These are phyloP conservation scores for Penicillium sp. DNA, from an alignment of 2,329 filamentous ascomycete species.

Conservation along the genomic window DNA sequence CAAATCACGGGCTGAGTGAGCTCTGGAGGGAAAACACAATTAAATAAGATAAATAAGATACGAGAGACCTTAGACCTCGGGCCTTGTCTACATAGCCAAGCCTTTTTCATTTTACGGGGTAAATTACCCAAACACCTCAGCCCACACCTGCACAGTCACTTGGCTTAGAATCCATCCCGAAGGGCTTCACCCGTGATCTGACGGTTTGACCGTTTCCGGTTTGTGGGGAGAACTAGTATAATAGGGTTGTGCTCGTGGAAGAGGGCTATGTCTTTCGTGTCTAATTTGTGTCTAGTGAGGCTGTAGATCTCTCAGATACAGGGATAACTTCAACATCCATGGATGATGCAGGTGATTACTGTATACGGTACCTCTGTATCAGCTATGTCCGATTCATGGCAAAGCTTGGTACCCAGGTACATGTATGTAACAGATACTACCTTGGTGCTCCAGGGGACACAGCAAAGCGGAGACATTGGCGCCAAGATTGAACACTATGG, in stretches of 20 bases:
- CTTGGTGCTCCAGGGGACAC: not conserved
- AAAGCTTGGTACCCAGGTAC: not conserved
- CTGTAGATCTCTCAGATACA: not conserved
- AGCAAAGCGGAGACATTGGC: slow-evolving; percentile 4
- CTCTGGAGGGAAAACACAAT: not conserved
- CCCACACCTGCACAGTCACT: not conserved
- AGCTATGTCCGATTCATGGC: not conserved
- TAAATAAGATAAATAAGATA: not conserved
- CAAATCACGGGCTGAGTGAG: not conserved
- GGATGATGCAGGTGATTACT: not conserved
- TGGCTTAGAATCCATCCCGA: not conserved
- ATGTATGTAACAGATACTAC: not conserved
- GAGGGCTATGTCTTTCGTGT: not conserved
- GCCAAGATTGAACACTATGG: not conserved
- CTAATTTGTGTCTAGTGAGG: not conserved
- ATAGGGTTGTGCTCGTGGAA: not conserved
- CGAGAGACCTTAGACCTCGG: not conserved
- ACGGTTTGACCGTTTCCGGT: not conserved
- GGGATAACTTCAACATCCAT: not conserved
- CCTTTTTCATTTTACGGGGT: not conserved
- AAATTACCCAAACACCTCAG: not conserved
- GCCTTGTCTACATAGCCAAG: not conserved
- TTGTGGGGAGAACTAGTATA: not conserved
- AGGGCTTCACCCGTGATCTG: not conserved
- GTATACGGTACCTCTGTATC: not conserved